A percentile compares a stretch with the other conserved stretches of the same genome.
phyloP scores from a whole-genome alignment of 1,284 basidiomycete species.

The Leccinum fuscescens region DNA sequence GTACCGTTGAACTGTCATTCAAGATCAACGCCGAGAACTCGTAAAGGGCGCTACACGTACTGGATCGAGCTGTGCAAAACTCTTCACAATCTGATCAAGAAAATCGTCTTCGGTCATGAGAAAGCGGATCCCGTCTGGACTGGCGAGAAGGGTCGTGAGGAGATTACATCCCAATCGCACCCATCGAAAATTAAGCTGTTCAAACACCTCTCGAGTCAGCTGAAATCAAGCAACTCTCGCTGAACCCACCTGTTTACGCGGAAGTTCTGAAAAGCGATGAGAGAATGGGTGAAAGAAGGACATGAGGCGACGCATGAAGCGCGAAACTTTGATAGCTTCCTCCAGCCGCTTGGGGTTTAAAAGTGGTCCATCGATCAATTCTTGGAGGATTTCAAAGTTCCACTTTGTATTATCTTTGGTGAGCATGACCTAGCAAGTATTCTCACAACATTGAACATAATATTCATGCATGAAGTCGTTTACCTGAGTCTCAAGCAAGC shows the following conservation, averaged over 20 bases:
- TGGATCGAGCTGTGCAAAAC: constrained; percentile 91
- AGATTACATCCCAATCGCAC: constrained; percentile 82
- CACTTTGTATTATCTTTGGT: constrained; percentile 91
- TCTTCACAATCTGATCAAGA: constrained; percentile 80
- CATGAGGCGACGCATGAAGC: constrained; percentile 86
- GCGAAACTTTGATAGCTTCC: constrained; percentile 88
- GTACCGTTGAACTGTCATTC: constrained; percentile 58
- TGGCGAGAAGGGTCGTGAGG: constrained; percentile 81
- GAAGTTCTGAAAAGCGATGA: constrained; percentile 84
- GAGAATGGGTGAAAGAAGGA: constrained; percentile 89
- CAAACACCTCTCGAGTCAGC: neutral
- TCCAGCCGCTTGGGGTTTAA: constrained; percentile 93
- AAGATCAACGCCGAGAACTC: constrained; percentile 4
- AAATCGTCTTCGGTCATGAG: constrained; percentile 84
- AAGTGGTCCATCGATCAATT: constrained; percentile 90
- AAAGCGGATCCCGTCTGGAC: constrained; percentile 81
- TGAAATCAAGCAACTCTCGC: neutral
- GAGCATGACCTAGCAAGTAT: constrained; percentile 65
- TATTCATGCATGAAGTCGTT: constrained; percentile 13
- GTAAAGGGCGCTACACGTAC: constrained; percentile 44
- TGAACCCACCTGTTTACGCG: constrained; percentile 60
- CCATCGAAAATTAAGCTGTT: constrained; percentile 76
- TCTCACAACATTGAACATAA: constrained; percentile 3
- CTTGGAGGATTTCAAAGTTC: constrained; percentile 87
- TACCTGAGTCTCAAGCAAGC: constrained; percentile 83